A percentile compares a stretch with the other conserved stretches of the same genome.
phyloP scores from a whole-genome alignment of 371 early-diverging fungal species.

The Mucor sp. region DNA sequence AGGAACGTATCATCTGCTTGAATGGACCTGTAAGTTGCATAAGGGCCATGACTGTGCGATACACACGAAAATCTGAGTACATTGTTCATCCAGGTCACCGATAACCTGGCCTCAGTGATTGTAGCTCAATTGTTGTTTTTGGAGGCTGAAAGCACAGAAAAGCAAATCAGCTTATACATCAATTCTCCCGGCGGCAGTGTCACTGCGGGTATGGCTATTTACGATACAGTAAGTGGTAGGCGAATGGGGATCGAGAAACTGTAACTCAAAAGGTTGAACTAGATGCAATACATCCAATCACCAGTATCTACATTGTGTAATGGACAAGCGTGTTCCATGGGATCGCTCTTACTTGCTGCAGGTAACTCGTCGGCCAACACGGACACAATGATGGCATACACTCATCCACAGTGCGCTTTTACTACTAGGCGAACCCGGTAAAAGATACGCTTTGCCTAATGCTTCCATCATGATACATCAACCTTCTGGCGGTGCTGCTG shows the following conservation, averaged over 20 bases:
- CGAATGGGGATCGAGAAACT: background rate
- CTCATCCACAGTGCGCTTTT: background rate
- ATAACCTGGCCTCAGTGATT: constrained; percentile 79
- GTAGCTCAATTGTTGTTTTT: constrained; percentile 95
- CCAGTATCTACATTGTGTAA: constrained; percentile 95
- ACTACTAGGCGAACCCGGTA: constrained; percentile 82
- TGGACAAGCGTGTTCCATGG: constrained; percentile 98
- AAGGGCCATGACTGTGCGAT: background rate
- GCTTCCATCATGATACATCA: constrained; percentile 97
- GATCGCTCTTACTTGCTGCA: constrained; percentile 90
- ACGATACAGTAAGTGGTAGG: constrained; percentile 73
- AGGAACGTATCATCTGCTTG: constrained; percentile 95
- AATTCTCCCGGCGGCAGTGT: constrained; percentile 97
- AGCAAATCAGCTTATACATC: constrained; percentile 93
- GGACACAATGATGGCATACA: background rate
- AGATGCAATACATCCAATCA: constrained; percentile 75
- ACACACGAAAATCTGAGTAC: background rate
- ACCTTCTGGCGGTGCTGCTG: constrained; percentile 95
- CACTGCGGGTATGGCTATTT: constrained; percentile 94
- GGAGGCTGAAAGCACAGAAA: constrained; percentile 93
- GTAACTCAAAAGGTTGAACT: background rate
- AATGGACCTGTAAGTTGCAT: constrained; percentile 73
- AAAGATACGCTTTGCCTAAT: constrained; percentile 88
- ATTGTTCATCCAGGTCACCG: constrained; percentile 64
- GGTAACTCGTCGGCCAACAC: constrained; percentile 55